Percentiles rank a stretch among this genome's conserved stretches.
Evolutionary conservation across 202 grass and related monocot species (phyloP).

Genomic region (Zizania palustris): DNA sequence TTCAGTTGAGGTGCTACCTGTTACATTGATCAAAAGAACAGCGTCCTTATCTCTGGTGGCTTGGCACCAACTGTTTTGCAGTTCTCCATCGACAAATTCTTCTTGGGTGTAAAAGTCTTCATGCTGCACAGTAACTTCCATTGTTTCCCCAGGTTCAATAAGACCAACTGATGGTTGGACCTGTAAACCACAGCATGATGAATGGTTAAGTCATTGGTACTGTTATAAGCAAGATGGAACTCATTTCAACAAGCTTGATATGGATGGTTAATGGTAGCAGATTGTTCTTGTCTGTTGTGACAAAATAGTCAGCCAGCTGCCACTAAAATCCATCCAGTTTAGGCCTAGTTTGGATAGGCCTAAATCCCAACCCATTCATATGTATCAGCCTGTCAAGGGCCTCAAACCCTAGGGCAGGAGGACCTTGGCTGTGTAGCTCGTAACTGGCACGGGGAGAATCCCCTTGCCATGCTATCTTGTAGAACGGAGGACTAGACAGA

Average conservation of each 20-base stretch:
- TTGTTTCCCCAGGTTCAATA: conserved; percentile 71
- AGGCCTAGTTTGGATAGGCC: background rate
- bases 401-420: too few species aligned
- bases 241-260: background rate
- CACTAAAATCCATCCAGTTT: background rate
- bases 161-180: conserved; percentile 74
- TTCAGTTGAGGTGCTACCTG: conserved; percentile 70
- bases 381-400: too few species aligned
- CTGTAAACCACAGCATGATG: conserved; percentile 46
- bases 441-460: too few species aligned
- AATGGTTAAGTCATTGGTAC: background rate
- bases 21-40: conserved; percentile 65
- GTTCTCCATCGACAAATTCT: conserved; percentile 58
- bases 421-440: too few species aligned
- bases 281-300: background rate
- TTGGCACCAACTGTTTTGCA: conserved; percentile 67
- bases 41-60: conserved; percentile 62
- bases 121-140: conserved; percentile 67
- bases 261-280: background rate
- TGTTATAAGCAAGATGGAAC: background rate
- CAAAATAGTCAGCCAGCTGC: background rate
- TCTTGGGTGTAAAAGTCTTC: conserved; percentile 64
- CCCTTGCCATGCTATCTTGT: too few species aligned
- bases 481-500: too few species aligned
- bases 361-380: background rate